phyloP scores from a whole-genome alignment of 768 basidiomycete species.

The Leccinum arenicola region DNA sequence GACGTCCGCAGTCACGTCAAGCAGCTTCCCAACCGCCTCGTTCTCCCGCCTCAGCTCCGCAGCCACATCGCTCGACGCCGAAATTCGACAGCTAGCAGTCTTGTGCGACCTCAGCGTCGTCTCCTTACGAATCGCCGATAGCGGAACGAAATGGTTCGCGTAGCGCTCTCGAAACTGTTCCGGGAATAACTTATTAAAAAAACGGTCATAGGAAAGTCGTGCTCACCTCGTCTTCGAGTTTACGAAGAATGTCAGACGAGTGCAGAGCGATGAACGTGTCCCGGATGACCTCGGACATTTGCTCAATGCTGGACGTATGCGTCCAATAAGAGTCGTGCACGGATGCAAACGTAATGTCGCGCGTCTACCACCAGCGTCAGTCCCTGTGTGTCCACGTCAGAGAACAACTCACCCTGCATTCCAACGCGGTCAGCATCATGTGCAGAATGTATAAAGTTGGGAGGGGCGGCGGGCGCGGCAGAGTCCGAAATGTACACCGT shows the following conservation, averaged over 20 bases:
- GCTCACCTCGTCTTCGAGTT: conserved; percentile 70
- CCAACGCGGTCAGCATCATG: conserved; percentile 95
- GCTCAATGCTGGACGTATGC: conserved; percentile 81
- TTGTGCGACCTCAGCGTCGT: conserved; percentile 40
- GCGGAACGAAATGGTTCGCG: conserved; percentile 64
- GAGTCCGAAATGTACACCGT: conserved; percentile 91
- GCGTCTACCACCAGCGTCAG: conserved; percentile 44
- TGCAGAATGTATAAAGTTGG: conserved; percentile 98
- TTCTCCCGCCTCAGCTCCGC: conserved; percentile 16
- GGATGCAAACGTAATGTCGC: conserved; percentile 81
- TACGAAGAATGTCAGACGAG: conserved; percentile 76
- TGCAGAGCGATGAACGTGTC: conserved; percentile 93
- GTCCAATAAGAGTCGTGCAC: conserved; percentile 99
- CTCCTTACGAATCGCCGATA: conserved; percentile 42
- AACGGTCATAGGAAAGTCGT: background rate
- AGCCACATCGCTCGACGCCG: conserved; percentile 41
- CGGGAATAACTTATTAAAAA: too few species aligned
- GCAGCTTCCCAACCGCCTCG: conserved; percentile 30
- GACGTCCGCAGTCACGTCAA: conserved; percentile 37
- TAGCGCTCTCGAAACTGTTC: conserved; percentile 74
- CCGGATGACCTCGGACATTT: conserved; percentile 86
- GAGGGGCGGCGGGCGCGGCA: conserved; percentile 75
- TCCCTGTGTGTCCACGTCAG: background rate
- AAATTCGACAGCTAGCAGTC: conserved; percentile 44
- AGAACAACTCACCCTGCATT: conserved; percentile 63